Conservation (phyloP, 805 yeast genomes). For the Sungouiella blattae region DNA sequence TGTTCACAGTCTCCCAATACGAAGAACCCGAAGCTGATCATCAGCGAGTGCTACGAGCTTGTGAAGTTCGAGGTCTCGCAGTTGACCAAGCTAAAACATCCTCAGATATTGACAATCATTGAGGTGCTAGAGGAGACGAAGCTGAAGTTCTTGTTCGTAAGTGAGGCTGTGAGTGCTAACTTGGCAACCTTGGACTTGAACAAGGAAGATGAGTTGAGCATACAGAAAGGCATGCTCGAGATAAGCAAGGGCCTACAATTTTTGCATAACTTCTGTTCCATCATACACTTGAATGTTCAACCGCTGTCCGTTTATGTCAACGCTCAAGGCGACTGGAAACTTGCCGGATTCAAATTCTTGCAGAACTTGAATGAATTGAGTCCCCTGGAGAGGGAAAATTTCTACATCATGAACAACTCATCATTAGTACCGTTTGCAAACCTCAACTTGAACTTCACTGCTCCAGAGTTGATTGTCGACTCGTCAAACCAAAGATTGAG, state of each 20-base stretch:
- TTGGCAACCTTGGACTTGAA: slow-evolving; percentile 36
- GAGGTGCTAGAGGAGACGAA: slow-evolving; percentile 91
- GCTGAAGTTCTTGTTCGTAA: slow-evolving; percentile 72
- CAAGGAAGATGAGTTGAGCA: slow-evolving; percentile 63
- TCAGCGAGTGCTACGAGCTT: slow-evolving; percentile 63
- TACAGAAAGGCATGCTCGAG: slow-evolving; percentile 81
- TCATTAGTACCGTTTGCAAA: slow-evolving; percentile 78
- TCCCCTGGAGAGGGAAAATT: slow-evolving; percentile 50
- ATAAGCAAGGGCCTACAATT: slow-evolving; percentile 75
- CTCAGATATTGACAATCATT: slow-evolving; percentile 74
- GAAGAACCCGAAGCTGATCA: slow-evolving; percentile 44
- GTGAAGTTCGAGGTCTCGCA: slow-evolving; percentile 66
- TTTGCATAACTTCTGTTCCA: slow-evolving; percentile 70
- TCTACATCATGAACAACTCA: slow-evolving; percentile 66
- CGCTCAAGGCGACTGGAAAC: slow-evolving; percentile 90
- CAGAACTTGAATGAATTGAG: slow-evolving; percentile 48
- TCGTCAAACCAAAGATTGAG: slow-evolving; percentile 45
- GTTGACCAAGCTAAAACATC: slow-evolving; percentile 82
- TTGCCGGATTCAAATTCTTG: slow-evolving; percentile 63
- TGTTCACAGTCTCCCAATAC: slow-evolving; percentile 29
- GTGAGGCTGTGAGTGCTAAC: slow-evolving; percentile 69
- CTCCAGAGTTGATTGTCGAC: slow-evolving; percentile 80
- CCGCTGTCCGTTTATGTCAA: slow-evolving; percentile 78
- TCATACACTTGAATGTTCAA: slow-evolving; percentile 72
- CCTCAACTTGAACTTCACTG: slow-evolving; percentile 67